These are phyloP conservation scores for Sporormia fimetaria DNA, from an alignment of 495 filamentous ascomycete species.

Conservation along the genomic window DNA sequence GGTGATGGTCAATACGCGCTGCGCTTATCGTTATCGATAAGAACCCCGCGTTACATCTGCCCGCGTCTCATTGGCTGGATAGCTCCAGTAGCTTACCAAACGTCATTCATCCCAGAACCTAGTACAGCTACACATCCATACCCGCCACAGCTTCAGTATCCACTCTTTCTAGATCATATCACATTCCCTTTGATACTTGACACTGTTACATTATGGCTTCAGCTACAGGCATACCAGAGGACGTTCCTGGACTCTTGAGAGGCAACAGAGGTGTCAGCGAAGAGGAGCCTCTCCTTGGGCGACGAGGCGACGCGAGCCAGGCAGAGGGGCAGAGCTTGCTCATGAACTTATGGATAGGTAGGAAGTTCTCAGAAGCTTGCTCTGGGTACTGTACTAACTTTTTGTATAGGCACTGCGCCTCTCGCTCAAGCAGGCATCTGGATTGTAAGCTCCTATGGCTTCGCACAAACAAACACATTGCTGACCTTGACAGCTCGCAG, in stretches of 20 bases:
- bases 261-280: conserved; percentile 36
- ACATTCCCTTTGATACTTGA: too few species aligned
- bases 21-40: too few species aligned
- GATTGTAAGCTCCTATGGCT: conserved; percentile 40
- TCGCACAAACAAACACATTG: background rate
- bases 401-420: conserved; percentile 49
- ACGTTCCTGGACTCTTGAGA: conserved; percentile 3
- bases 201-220: conserved; percentile 46
- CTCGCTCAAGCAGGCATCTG: conserved; percentile 57
- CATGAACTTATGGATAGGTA: conserved; percentile 70
- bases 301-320: conserved; percentile 62
- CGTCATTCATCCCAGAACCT: too few species aligned
- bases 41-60: too few species aligned
- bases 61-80: too few species aligned
- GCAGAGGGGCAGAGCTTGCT: conserved; percentile 47
- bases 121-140: too few species aligned
- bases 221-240: conserved; percentile 41
- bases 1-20: too few species aligned
- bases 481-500: conserved; percentile 46
- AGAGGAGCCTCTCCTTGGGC: conserved; percentile 66
- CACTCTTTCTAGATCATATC: too few species aligned
- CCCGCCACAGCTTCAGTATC: too few species aligned
- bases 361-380: background rate
- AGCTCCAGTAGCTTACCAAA: too few species aligned
- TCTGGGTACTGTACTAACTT: conserved; percentile 4